Percentiles rank a stretch among this genome's conserved stretches.
These are phyloP conservation scores for Nannochloropsis gaditana DNA, from an alignment of 108 stramenopile species.

Conservation along the genomic window DNA sequence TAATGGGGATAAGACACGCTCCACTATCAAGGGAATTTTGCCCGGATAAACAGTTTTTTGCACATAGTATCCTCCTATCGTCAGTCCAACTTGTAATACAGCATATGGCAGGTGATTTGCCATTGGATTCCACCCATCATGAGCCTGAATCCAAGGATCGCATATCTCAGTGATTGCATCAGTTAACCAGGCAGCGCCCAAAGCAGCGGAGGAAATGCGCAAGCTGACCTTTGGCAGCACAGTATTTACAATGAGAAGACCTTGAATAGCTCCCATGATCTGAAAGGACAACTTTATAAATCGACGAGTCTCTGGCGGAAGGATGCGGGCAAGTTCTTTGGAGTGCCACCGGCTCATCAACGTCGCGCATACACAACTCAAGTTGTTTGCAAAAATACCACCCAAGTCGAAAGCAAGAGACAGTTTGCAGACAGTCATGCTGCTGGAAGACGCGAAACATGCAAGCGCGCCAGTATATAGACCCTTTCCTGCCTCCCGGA, in stretches of 20 bases:
- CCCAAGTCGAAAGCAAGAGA: conserved; percentile 17
- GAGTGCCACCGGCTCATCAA: neutral
- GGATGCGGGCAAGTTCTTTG: neutral
- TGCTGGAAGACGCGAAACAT: neutral
- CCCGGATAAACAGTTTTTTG: neutral
- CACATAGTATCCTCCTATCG: neutral
- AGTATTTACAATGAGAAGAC: conserved; percentile 6
- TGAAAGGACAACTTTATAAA: conserved; percentile 13
- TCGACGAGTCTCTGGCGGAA: neutral
- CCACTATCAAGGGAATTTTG: neutral
- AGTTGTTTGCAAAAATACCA: neutral
- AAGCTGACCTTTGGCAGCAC: neutral
- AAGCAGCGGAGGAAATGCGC: conserved; percentile 16
- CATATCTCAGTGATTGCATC: neutral
- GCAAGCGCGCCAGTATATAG: neutral
- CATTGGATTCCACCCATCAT: conserved; percentile 6
- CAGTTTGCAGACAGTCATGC: neutral
- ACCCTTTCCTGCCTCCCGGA: neutral
- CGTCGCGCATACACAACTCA: neutral
- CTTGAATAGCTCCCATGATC: neutral
- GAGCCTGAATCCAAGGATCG: conserved; percentile 9
- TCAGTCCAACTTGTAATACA: neutral
- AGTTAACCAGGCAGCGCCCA: neutral
- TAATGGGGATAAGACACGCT: neutral
- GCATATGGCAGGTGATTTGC: neutral